These are phyloP conservation scores for Backusella liffmaniae DNA, from an alignment of 192 early-diverging fungal species.

Conservation along the genomic window DNA sequence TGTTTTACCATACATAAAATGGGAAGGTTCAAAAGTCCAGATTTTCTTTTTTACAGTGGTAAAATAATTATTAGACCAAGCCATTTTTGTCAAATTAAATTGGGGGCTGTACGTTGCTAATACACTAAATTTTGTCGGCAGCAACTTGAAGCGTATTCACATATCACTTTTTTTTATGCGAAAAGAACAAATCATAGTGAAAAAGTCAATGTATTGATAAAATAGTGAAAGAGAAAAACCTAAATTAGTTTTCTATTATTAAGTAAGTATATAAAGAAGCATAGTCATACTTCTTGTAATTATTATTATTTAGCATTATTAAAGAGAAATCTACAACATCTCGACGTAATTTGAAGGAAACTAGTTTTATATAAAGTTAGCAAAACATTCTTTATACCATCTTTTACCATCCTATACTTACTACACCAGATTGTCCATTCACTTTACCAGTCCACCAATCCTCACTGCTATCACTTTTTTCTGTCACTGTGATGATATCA, in stretches of 20 bases:
- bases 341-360: neutral
- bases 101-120: no score
- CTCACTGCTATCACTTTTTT: slow-evolving; percentile 42
- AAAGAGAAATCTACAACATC: neutral
- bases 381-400: no score
- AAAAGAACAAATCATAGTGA: neutral
- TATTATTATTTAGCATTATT: neutral
- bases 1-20: neutral
- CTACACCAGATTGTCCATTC: slow-evolving; percentile 19
- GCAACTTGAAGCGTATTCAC: no score
- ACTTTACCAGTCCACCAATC: slow-evolving; percentile 47
- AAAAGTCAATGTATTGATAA: neutral
- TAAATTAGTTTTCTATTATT: neutral
- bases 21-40: no score
- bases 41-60: no score
- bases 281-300: neutral
- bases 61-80: no score
- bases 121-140: no score
- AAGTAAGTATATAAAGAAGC: neutral
- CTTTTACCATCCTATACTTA: slow-evolving; percentile 12
- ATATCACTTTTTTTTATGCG: no score
- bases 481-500: slow-evolving; percentile 42
- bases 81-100: no score
- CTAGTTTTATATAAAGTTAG: neutral
- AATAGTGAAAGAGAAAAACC: neutral